Evolutionary conservation across 2,329 filamentous ascomycete genomes (phyloP).

Genomic region (Ophiostoma ips): DNA sequence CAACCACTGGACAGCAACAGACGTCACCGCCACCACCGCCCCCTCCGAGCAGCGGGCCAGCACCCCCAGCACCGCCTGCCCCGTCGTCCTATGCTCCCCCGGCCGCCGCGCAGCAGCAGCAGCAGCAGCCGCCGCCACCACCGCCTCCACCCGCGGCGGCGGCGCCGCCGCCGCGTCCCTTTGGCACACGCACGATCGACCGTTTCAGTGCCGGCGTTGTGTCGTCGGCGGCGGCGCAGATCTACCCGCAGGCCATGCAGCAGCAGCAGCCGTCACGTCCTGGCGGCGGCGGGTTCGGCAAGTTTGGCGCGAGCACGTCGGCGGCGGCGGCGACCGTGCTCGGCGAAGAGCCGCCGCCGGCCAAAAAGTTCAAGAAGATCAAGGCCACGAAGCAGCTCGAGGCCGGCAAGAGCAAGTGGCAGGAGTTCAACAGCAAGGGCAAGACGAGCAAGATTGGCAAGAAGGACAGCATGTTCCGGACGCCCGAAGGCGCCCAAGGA

Average conservation of each 20-base stretch:
- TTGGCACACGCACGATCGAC: conserved; percentile 10
- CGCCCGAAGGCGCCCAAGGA: conserved; percentile 71
- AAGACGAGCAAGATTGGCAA: conserved; percentile 55
- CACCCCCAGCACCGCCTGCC: background rate
- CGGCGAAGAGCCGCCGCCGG: conserved; percentile 58
- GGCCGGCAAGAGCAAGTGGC: conserved; percentile 84
- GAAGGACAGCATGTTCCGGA: conserved; percentile 96
- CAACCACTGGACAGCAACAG: conserved; percentile 3
- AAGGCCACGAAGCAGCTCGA: conserved; percentile 86
- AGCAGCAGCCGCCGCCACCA: conserved; percentile 24
- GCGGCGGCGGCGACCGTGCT: background rate
- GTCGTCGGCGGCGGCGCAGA: conserved; percentile 40
- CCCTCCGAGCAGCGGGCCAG: too few relatives aligned
- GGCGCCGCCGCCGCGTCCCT: background rate
- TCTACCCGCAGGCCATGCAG: conserved; percentile 41
- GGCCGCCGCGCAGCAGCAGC: background rate
- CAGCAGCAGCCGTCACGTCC: background rate
- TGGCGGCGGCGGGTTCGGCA: conserved; percentile 12
- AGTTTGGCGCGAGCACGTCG: background rate
- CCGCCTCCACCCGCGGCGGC: too few relatives aligned
- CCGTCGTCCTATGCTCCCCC: background rate
- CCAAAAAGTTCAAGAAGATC: conserved; percentile 75
- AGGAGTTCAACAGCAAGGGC: conserved; percentile 73
- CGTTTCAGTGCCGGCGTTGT: conserved; percentile 32
- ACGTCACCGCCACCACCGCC: background rate